Conservation (phyloP, 345 rosid species). For the Salix koriyanagi region DNA sequence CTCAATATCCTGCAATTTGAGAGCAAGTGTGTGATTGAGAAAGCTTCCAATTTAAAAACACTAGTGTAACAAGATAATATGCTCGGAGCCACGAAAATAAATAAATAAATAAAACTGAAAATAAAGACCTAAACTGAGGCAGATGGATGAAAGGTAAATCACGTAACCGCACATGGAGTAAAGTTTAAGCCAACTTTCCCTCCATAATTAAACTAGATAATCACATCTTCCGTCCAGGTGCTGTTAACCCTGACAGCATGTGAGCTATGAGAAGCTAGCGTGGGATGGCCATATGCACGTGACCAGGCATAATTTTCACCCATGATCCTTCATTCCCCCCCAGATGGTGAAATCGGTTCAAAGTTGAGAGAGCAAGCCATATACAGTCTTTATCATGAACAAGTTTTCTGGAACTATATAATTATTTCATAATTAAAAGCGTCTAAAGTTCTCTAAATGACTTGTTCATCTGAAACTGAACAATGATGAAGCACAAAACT, state of each 20-base stretch:
- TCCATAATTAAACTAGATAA: too few species aligned
- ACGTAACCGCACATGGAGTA: neutral
- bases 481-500: too few species aligned
- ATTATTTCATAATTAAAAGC: neutral
- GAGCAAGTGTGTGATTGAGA: neutral
- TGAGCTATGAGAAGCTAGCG: neutral
- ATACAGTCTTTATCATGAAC: neutral
- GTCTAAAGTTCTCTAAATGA: neutral
- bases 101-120: neutral
- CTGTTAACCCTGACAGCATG: neutral
- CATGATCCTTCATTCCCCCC: neutral
- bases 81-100: neutral
- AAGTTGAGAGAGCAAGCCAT: neutral
- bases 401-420: neutral
- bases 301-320: neutral
- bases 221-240: neutral
- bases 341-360: too few species aligned
- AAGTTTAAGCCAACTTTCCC: neutral
- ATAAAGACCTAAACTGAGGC: neutral
- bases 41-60: neutral
- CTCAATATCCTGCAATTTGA: constrained; percentile 75
- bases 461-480: neutral
- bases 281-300: neutral
- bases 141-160: neutral
- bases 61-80: neutral